Base-by-base conservation (phyloP, 1,284 basidiomycete species). In the Ceratorhiza oryzae-sativae region DNA sequence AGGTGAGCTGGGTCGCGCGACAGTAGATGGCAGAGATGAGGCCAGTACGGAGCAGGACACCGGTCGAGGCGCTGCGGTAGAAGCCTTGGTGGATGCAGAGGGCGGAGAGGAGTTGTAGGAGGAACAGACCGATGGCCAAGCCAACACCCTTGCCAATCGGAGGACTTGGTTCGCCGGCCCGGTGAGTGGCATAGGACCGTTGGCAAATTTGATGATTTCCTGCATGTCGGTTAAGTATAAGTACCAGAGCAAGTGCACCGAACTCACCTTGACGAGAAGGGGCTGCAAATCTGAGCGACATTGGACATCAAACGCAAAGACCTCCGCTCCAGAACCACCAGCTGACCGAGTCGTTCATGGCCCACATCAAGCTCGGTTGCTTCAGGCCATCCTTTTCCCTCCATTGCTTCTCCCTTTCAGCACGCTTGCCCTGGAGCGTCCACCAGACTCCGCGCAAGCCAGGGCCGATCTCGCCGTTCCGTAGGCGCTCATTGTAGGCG, bases 21-120 rank as follows among this genome's bases (percentile, higher is more conserved):
- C 88, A 85, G 80, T 96, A 98, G 71, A 98, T 91, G 9, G 92
- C 90, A 0, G 93, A 90, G 77, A 98, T 97, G 71, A 98, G 86
- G 0, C 94, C 95, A 2, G 90, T 90, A 55, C 95, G 89, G 3
- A 93, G 79, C 23, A 97, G 85, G 9, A 97, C 94, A 68, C 94
- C 94, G 2, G 88, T 86, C 0, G 87, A 87, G 48, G 87, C 86
- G 30, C 85, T 84, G 30, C 90, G 86, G 78, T 91, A 91, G 82
- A 92, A 92, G 81, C 92, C 95, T 76, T 95, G 93, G 76, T 95
- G 88, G 4, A 86, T 85, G 77, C 87, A 87, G 61, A 94, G 77
- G 0, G 92, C 93, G 0, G 88, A 80, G 30, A 90, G 77, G 36
- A 93, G 67, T 77, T 95, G 90, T 77, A 97, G 83, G 41, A 82